phyloP scores from a whole-genome alignment of 2,329 filamentous ascomycete genomes.

The Exophiala dermatitidis region DNA sequence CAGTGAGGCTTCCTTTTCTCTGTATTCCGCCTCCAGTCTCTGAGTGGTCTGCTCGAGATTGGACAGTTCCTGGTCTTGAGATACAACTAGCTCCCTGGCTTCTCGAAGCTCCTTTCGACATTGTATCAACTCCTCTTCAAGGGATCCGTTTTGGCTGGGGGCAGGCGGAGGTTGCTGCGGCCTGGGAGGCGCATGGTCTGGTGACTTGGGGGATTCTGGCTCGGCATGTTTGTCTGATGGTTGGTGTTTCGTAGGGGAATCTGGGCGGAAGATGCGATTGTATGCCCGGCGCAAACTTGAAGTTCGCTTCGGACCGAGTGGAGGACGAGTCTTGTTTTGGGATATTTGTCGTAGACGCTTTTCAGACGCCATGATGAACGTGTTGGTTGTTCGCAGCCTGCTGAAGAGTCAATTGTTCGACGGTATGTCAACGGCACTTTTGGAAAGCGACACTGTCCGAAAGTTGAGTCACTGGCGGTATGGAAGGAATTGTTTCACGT shows the following conservation, averaged over 20 bases:
- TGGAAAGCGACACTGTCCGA: no score
- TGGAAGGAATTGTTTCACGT: slow-evolving; percentile 13
- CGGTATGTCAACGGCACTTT: neutral
- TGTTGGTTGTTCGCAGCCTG: neutral
- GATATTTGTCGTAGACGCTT: slow-evolving; percentile 18
- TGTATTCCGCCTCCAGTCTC: slow-evolving; percentile 28
- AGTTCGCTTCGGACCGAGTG: slow-evolving; percentile 16
- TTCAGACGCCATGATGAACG: slow-evolving; percentile 20
- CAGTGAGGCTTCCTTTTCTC: slow-evolving; percentile 19
- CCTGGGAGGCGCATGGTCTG: neutral
- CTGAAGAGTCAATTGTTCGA: neutral
- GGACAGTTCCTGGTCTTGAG: slow-evolving; percentile 21
- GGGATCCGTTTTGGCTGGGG: slow-evolving; percentile 3
- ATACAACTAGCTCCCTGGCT: slow-evolving; percentile 15
- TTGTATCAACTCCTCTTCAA: slow-evolving; percentile 20
- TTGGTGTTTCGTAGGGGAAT: neutral
- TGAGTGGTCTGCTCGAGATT: slow-evolving; percentile 24
- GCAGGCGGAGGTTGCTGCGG: slow-evolving; percentile 1
- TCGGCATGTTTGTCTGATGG: no score
- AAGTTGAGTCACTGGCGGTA: slow-evolving; percentile 2
- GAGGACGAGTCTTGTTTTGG: slow-evolving; percentile 12
- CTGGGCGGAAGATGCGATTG: slow-evolving; percentile 21
- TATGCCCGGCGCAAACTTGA: slow-evolving; percentile 19
- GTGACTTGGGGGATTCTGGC: no score
- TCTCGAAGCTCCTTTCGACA: slow-evolving; percentile 21